Base-by-base conservation (phyloP, 352 stramenopile genomes). In the Pythium utonaiense region DNA sequence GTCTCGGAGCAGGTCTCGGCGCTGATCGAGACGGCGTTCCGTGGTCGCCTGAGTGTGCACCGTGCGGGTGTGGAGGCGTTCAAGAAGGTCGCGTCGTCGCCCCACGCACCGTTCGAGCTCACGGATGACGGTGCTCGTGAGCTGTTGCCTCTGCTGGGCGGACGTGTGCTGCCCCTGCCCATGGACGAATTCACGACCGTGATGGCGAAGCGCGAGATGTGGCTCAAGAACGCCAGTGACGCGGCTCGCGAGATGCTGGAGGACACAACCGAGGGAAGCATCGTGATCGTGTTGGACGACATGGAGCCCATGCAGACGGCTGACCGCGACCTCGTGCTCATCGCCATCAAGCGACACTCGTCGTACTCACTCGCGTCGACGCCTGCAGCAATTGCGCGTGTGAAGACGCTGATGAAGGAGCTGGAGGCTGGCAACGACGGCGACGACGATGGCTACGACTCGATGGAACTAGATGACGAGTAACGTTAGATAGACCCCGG, bases 271-370 rank as follows among this genome's bases (percentile, higher is more conserved):
- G 80, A 93, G 22, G 83, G 83, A 13, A 88, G 74, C 49, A 53
- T 93, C 34, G 73, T 77, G 13, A 71, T 93, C 17, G 73, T 75
- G n/a, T 63, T 93, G 41, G 81, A 93, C 66, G 83, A 93, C 57
- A 89, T 88, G 77, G 80, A 93, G 62, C 83, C 83, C 3, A 69
- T 86, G 3, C 83, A 93, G 56, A 93, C 83, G 4, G 75, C 71
- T 8, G 83, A 93, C 57, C 73, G 73, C 49, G 83, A 93, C 49
- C 78, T 93, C 30, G 68, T 83, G 59, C 57, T 93, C 21, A 68
- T 81, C 1, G 76, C 76, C 21, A 69, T 66, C 19, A 93, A 90
- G 62, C 79, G 83, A 50, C 77, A 91, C 66, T 90, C 76, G 41
- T 93, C 83, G 41, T 89, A 88, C 70, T 89, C 83, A 53, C 76